Evolutionary conservation across 306 rosid genomes (phyloP).

Genomic region (Dalbergia cultrata): DNA sequence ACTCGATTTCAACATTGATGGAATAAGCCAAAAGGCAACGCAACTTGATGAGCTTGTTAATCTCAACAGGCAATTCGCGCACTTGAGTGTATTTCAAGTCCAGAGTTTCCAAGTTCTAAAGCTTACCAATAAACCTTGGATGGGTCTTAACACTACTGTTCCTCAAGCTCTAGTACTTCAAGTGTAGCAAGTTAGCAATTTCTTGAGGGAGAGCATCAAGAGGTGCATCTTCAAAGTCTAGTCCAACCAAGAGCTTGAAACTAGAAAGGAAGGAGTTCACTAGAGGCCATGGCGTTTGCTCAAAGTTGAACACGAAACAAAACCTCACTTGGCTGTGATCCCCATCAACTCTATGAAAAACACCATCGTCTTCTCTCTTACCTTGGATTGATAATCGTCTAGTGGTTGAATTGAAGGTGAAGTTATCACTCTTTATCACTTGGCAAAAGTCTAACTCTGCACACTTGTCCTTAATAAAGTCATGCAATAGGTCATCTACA

Average conservation of each 20-base stretch:
- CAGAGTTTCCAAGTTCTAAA: background rate
- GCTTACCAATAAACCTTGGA: slow-evolving; percentile 16
- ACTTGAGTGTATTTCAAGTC: background rate
- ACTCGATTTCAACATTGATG: no score
- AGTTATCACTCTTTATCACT: background rate
- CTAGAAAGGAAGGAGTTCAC: background rate
- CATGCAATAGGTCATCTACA: slow-evolving; percentile 8
- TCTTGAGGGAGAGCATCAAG: background rate
- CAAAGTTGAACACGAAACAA: background rate
- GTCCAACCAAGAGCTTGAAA: slow-evolving; percentile 30
- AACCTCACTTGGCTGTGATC: background rate
- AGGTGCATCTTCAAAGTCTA: slow-evolving; percentile 31
- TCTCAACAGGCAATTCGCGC: background rate
- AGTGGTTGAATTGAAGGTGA: background rate
- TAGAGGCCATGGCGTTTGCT: background rate
- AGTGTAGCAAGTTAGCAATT: background rate
- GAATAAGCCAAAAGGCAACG: slow-evolving; percentile 9
- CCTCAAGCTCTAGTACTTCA: background rate
- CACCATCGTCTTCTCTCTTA: background rate
- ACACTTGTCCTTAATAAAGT: background rate
- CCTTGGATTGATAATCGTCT: slow-evolving; percentile 24
- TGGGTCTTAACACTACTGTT: background rate
- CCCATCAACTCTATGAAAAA: background rate
- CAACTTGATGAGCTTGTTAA: slow-evolving; percentile 17
- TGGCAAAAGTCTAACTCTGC: background rate